These are phyloP conservation scores for Coriaria nepalensis DNA, from an alignment of 306 rosid species.

Conservation along the genomic window DNA sequence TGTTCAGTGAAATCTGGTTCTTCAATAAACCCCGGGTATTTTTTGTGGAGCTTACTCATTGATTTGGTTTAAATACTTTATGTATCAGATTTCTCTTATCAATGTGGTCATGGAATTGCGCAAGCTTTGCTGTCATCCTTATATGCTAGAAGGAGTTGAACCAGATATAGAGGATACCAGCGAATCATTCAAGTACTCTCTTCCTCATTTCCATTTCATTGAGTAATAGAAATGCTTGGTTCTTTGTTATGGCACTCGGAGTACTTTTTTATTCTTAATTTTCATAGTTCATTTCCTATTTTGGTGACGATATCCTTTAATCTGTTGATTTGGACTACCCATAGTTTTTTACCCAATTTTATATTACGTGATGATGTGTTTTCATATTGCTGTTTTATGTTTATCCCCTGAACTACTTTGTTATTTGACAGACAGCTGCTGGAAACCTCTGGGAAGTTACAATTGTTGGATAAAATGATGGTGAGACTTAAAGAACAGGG, in stretches of 20 bases:
- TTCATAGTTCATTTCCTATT: too few species aligned
- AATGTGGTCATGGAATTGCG: constrained; percentile 98
- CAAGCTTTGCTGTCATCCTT: constrained; percentile 95
- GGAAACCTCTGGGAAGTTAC: constrained; percentile 94
- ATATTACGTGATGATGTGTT: neutral
- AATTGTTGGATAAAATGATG: constrained; percentile 94
- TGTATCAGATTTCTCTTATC: constrained; percentile 84
- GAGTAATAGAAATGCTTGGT: constrained; percentile 1
- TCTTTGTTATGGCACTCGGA: neutral
- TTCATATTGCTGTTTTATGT: neutral
- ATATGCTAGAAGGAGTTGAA: constrained; percentile 97
- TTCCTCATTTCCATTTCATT: neutral
- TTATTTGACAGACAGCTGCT: constrained; percentile 60
- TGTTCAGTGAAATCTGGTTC: constrained; percentile 6
- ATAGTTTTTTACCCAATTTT: neutral
- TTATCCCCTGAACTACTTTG: constrained; percentile 1
- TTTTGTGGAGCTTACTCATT: constrained; percentile 3
- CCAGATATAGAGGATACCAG: constrained; percentile 74
- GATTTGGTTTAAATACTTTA: constrained; percentile 15
- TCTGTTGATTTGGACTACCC: neutral
- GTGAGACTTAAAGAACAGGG: constrained; percentile 95
- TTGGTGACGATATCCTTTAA: too few species aligned
- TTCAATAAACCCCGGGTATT: constrained; percentile 1
- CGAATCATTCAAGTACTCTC: constrained; percentile 59
- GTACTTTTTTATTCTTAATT: too few species aligned